Conservation (phyloP, 495 filamentous ascomycete genomes). For the Recurvomyces mirabilis region DNA sequence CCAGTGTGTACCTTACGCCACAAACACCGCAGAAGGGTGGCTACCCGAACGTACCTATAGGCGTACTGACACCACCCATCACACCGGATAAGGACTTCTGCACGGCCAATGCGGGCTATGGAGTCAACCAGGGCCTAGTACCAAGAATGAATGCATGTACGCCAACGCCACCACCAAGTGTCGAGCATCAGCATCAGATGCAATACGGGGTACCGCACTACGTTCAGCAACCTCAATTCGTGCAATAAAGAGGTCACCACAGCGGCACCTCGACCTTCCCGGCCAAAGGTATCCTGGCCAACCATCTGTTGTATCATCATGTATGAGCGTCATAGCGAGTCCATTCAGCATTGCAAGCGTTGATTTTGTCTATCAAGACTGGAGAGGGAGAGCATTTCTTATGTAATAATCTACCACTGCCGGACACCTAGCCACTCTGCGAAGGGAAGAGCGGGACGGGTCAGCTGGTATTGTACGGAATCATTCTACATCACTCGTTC, state of each 20-base stretch:
- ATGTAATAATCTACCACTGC: not conserved
- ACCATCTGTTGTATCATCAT: conserved; percentile 12
- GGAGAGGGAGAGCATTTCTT: not conserved
- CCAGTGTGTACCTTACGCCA: conserved; percentile 44
- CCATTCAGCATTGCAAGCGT: conserved; percentile 9
- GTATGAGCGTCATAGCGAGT: conserved; percentile 31
- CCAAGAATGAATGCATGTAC: conserved; percentile 20
- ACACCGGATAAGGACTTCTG: conserved; percentile 62
- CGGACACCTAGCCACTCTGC: not conserved
- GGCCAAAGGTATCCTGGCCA: not conserved
- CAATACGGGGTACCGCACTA: conserved; percentile 13
- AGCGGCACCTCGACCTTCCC: too few relatives aligned
- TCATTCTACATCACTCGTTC: too few relatives aligned
- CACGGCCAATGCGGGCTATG: conserved; percentile 16
- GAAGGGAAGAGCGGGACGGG: too few relatives aligned
- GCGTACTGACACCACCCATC: conserved; percentile 88
- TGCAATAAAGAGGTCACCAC: too few relatives aligned
- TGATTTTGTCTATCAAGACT: too few relatives aligned
- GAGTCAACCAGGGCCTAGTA: conserved; percentile 16
- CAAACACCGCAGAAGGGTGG: conserved; percentile 81
- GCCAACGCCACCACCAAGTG: conserved; percentile 28
- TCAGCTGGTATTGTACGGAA: too few relatives aligned
- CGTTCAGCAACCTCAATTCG: conserved; percentile 23
- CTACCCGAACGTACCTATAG: conserved; percentile 55
- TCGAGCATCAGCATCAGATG: conserved; percentile 17